Evolutionary conservation across 2,329 filamentous ascomycete species (phyloP), one percentile per base, ranked within the genome.

Genomic region (Colletotrichum sidae): DNA sequence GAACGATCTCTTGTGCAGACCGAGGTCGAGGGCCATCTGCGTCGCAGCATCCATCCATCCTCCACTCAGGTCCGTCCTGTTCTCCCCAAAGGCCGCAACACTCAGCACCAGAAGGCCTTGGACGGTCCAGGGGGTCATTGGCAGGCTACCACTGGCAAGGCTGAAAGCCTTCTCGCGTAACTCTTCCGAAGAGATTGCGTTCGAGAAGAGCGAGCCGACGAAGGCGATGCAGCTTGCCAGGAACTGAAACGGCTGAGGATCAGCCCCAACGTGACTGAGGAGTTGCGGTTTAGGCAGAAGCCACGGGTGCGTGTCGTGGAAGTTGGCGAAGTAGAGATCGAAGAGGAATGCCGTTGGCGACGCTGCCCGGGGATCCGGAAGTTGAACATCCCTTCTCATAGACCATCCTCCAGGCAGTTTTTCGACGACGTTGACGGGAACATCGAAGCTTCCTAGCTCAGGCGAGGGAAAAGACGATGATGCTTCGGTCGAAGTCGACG

Each of bases 161-260:
- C 71, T 73, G 51, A 67, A 77, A n/a, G 69, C 76, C 35, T 67
- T 65, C 49, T 75, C 72, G 65, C 73, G 70, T 13, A 79, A 63
- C 11, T 77, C 74, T 13, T 72, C 69, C 6, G 77, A 74, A 10
- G 70, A 67, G 1, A 74, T 67, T 39, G 75, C 69, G 13, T 69
- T 60, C 7, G 70, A 69, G 68, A 77, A 79, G 6, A 80, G 67
- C 7, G 78, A 79, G n/a, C 77, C 79, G 13, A 79, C 76, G 47
- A 76, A 80, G 54, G 75, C 70, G 62, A 80, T 71, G 6, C 76
- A 75, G 15, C 70, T 69, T 13, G 75, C 69, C 10, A 77, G 60
- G 37, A 77, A 77, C n/a, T 74, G 68, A 2, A 68, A 59, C 33
- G 62, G 13, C 17, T 62, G 15, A 44, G 63, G 52, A 6, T 66